Evolutionary conservation across 345 rosid genomes (phyloP), one percentile per base, ranked within the genome.

Genomic region (Syzygium aromaticum): DNA sequence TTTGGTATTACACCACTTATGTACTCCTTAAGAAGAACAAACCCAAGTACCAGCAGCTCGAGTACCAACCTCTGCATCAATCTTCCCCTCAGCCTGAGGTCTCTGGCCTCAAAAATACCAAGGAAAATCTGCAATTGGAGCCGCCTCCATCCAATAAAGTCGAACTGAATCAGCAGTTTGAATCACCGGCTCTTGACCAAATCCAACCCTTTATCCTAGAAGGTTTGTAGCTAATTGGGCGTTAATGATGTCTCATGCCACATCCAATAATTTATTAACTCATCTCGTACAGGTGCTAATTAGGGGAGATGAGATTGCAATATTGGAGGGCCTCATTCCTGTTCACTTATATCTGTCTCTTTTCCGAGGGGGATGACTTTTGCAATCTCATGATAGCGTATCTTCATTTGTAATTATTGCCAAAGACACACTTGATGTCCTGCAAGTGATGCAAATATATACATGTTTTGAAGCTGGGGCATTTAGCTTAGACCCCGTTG

Each of bases 1-100:
- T 98, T 87, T 98, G 97, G 97, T 98, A 98, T 91, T 92, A 93
- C 92, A 92, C 96, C 61, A 95, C 98, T 52, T 98, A 95, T 93
- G 90, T 95, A 86, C 98, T 97, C 85, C 95, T 98, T 14, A 88
- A 95, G 94, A 95, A 93, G 89, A 96, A 95, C 92, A 95, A 94
- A 85, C 98, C 99, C 80, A 95, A 93, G 89, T 96, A 95, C 93
- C 98, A 94, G 89, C 93, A 83, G 89, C 98, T 98, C 52, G 97
- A 95, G 92, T 90, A 91, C 80, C 92, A 84, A 51, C 84, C 89
- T 5, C 87, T 14, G 53, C 92, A 89, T 61, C 90, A 91, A 85
- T 86, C 77, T 27, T 90, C 51, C 67, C 89, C 89, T 67, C 87
- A 92, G 87, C 91, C 91, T 67, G 93, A 94, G 86, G 90, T 93